A percentile compares a stretch with the other conserved stretches of the same genome.
phyloP scores from a whole-genome alignment of 768 basidiomycete genomes.

The Mrakia gelida region DNA sequence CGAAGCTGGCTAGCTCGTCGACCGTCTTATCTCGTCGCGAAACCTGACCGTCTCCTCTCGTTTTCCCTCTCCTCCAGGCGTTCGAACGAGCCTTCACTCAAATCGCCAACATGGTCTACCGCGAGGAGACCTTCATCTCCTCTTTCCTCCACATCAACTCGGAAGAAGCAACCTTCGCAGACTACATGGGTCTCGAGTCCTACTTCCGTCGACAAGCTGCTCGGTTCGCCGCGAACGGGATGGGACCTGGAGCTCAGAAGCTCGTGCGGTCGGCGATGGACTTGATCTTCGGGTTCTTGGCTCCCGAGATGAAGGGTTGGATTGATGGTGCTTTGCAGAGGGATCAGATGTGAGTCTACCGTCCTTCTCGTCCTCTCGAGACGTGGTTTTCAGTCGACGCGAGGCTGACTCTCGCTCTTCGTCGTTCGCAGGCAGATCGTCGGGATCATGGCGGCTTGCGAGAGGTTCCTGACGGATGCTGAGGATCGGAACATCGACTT shows the following conservation, averaged over 20 bases:
- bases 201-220: conserved; percentile 93
- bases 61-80: conserved; percentile 51
- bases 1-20: too few species aligned
- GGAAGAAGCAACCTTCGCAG: conserved; percentile 73
- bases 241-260: conserved; percentile 60
- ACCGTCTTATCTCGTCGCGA: too few species aligned
- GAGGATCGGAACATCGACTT: conserved; percentile 69
- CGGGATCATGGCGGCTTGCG: conserved; percentile 72
- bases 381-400: too few species aligned
- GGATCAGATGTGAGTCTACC: conserved; percentile 62
- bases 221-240: conserved; percentile 53
- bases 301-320: conserved; percentile 76
- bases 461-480: conserved; percentile 69
- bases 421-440: conserved; percentile 67
- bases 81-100: conserved; percentile 65
- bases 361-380: too few species aligned
- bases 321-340: conserved; percentile 69
- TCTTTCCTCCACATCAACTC: conserved; percentile 92
- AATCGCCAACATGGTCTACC: conserved; percentile 67
- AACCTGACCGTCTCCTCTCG: too few species aligned
- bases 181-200: conserved; percentile 87
- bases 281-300: conserved; percentile 88
- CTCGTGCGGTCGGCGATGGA: conserved; percentile 86
- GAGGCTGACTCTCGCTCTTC: conserved; percentile 28
- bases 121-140: conserved; percentile 80